Percentiles rank a stretch among this genome's conserved stretches.
Conservation (phyloP, 2,329 filamentous ascomycete genomes). For the Diaporthe sp. region DNA sequence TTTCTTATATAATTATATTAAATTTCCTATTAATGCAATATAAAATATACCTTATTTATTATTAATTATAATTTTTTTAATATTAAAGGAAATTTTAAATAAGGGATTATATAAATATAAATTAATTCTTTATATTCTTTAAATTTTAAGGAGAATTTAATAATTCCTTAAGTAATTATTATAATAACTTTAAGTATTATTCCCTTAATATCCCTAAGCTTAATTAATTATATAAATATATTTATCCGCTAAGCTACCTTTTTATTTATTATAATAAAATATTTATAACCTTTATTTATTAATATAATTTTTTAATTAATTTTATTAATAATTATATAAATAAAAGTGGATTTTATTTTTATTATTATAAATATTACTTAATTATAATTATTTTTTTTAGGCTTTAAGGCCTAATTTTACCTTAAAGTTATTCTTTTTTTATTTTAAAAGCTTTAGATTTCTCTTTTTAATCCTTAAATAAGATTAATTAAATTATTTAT, state of each 20-base stretch:
- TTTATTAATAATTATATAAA: slow-evolving; percentile 15
- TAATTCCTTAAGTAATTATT: background rate
- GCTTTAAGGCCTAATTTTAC: background rate
- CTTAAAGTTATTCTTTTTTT: background rate
- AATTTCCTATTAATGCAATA: background rate
- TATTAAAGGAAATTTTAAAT: background rate
- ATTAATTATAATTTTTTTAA: background rate
- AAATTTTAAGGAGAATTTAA: background rate
- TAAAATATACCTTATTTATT: background rate
- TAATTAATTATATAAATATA: background rate
- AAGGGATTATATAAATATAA: background rate
- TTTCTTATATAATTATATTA: background rate
- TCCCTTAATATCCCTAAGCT: background rate
- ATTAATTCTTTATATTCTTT: background rate
- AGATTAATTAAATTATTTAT: background rate
- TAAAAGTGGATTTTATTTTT: background rate
- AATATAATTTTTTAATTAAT: background rate
- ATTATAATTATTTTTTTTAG: background rate
- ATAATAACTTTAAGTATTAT: background rate
- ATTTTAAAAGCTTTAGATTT: background rate
- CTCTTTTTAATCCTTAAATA: background rate
- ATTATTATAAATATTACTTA: background rate
- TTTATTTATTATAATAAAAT: background rate
- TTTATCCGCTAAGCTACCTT: background rate
- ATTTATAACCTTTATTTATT: background rate